Base-by-base conservation (phyloP, 2,329 filamentous ascomycete species). In the Fusarium albidum region DNA sequence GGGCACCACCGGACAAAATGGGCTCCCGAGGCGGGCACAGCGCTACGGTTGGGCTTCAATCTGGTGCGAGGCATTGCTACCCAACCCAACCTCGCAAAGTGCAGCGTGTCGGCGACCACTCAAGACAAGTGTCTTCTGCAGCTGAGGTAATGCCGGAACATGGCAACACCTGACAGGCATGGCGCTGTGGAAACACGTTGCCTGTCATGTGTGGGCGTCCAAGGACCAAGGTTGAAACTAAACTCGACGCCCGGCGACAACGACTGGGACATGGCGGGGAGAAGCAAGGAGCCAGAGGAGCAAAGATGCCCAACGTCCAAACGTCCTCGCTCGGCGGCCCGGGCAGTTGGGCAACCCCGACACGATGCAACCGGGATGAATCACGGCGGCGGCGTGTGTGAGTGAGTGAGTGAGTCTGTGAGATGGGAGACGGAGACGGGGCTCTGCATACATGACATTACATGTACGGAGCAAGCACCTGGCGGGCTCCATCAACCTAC, bases 31-130 rank as follows among this genome's bases (percentile, higher is more conserved):
- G 49, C n/a, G 52, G 59, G 52, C 33, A 50, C 51, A 63, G 65
- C 65, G 63, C 49, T 58, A 46, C 33, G 51, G 68, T 73, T 71
- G 65, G 71, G 71, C 71, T 63, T 59, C 66, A 69, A 75, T n/a
- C 69, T 69, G 68, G 71, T 62, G 67, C 57, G 60, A 67, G 63
- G 71, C 71, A 68, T 75, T 71, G 73, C 64, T 75, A 72, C 73
- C 73, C 73, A 73, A 75, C 69, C 52, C 59, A 61, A 59, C 59
- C 61, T 57, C 57, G 49, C 51, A 49, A 49, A 52, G 49, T 31
- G 32, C n/a, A 47, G 14, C 45, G 49, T 57, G 40, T 41, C 33
- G n/a, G 31, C 48, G 60, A 49, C 47, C 41, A 50, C 52, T 47
- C 38, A 50, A 45, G 34, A 21, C 33, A 18, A 29, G 44, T 42